Evolutionary conservation across 2,329 filamentous ascomycete species (phyloP).

Genomic region (Aspergillus persii): DNA sequence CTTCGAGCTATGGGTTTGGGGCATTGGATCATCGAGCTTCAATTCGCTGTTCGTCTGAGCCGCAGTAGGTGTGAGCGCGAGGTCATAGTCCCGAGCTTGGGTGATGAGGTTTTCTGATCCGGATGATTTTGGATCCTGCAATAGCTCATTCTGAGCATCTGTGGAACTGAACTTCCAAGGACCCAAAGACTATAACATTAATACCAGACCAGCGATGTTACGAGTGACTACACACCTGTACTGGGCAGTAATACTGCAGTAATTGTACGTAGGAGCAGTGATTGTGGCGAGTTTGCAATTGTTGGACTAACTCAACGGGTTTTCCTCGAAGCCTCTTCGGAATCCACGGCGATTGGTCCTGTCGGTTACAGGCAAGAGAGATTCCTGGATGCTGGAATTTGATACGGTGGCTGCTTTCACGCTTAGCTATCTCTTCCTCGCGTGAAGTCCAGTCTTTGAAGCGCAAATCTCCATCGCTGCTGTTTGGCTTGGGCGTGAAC

Average conservation of each 20-base stretch:
- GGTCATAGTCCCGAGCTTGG: slow-evolving; percentile 9
- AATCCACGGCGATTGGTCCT: slow-evolving; percentile 21
- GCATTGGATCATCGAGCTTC: slow-evolving; percentile 5
- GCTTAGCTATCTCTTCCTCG: slow-evolving; percentile 69
- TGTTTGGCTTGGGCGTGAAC: slow-evolving; percentile 71
- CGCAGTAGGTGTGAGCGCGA: background rate
- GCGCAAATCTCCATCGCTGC: slow-evolving; percentile 64
- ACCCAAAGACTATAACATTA: slow-evolving; percentile 20
- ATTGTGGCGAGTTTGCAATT: slow-evolving; percentile 67
- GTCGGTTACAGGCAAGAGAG: slow-evolving; percentile 1
- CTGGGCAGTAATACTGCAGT: slow-evolving; percentile 76
- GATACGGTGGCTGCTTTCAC: slow-evolving; percentile 14
- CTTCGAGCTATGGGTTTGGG: slow-evolving; percentile 4
- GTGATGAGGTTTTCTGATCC: slow-evolving; percentile 23
- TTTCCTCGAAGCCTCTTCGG: slow-evolving; percentile 61
- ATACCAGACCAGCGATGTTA: slow-evolving; percentile 3
- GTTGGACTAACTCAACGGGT: slow-evolving; percentile 58
- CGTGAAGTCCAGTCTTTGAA: slow-evolving; percentile 83
- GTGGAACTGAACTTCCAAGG: slow-evolving; percentile 23
- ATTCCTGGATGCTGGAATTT: background rate
- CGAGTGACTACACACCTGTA: slow-evolving; percentile 36
- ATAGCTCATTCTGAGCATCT: slow-evolving; percentile 6
- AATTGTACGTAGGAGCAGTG: slow-evolving; percentile 78
- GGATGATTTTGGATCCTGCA: slow-evolving; percentile 11
- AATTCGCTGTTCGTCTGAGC: background rate